Percentiles rank a stretch among this genome's conserved stretches.
Evolutionary conservation across 352 stramenopile genomes (phyloP).

Genomic region (Elongisporangium prolatum): DNA sequence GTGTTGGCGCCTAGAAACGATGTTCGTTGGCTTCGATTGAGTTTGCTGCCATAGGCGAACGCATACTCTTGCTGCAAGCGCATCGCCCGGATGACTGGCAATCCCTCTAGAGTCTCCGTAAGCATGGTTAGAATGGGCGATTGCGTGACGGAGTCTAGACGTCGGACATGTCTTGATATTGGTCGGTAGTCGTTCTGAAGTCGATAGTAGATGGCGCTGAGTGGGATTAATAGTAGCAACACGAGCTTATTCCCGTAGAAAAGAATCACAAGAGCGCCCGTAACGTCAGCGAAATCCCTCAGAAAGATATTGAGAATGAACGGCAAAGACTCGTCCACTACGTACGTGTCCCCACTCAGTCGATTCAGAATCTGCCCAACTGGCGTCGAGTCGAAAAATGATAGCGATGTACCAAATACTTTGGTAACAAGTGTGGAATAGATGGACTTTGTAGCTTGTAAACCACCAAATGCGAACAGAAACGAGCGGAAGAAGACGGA

Average conservation of each 20-base stretch:
- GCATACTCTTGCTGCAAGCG: slow-evolving; percentile 39
- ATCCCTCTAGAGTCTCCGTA: slow-evolving; percentile 69
- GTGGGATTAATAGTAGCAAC: slow-evolving; percentile 61
- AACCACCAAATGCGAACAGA: slow-evolving; percentile 77
- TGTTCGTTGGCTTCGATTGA: slow-evolving; percentile 71
- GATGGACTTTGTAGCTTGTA: slow-evolving; percentile 57
- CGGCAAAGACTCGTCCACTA: slow-evolving; percentile 82
- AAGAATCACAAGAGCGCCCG: slow-evolving; percentile 70
- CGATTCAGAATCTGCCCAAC: slow-evolving; percentile 71
- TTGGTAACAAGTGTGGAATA: slow-evolving; percentile 49
- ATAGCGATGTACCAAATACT: slow-evolving; percentile 51
- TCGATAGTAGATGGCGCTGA: slow-evolving; percentile 60
- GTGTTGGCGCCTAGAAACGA: slow-evolving; percentile 74
- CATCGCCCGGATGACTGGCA: slow-evolving; percentile 59
- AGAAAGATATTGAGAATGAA: slow-evolving; percentile 89
- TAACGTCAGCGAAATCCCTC: slow-evolving; percentile 69
- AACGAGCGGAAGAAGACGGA: slow-evolving; percentile 75
- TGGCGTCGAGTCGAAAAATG: slow-evolving; percentile 70
- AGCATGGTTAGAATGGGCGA: slow-evolving; percentile 72
- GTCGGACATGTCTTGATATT: slow-evolving; percentile 65
- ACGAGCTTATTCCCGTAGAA: slow-evolving; percentile 78
- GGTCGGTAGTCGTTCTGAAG: slow-evolving; percentile 67
- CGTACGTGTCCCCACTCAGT: slow-evolving; percentile 78
- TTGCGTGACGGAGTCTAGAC: slow-evolving; percentile 65
- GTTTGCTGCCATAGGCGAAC: slow-evolving; percentile 25